Evolutionary conservation across 192 early-diverging fungal genomes (phyloP).

Genomic region (Chytriomyces sp.): DNA sequence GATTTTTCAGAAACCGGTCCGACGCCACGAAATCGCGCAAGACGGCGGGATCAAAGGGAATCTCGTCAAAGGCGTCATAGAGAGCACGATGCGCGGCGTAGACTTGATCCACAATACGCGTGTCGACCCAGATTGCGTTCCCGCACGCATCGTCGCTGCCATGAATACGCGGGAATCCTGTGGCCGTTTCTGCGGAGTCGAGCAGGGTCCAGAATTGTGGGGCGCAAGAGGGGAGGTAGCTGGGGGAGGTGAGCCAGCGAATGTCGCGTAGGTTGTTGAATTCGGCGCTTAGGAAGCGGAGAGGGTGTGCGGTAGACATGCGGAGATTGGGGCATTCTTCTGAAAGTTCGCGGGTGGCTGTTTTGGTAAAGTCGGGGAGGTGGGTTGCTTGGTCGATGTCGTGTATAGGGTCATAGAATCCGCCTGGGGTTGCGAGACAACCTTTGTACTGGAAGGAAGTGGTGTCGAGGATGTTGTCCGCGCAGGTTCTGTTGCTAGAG

Average conservation of each 20-base stretch:
- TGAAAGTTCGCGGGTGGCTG: conserved; percentile 7
- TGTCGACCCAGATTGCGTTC: conserved; percentile 16
- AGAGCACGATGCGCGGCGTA: not conserved
- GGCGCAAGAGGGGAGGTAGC: conserved; percentile 8
- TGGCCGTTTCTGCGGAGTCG: not conserved
- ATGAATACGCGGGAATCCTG: not conserved
- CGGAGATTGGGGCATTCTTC: conserved; percentile 7
- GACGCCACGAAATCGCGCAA: not conserved
- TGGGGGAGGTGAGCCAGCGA: conserved; percentile 10
- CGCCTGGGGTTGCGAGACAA: conserved; percentile 21
- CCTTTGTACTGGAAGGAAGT: conserved; percentile 24
- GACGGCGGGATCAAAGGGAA: not conserved
- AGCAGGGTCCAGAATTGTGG: not conserved
- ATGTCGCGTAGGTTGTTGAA: conserved; percentile 22
- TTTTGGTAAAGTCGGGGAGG: not conserved
- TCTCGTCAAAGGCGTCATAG: conserved; percentile 4
- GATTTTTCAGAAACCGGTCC: not conserved
- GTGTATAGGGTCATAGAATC: conserved; percentile 8
- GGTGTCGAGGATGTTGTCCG: not conserved
- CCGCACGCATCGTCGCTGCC: conserved; percentile 18
- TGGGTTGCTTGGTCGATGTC: not conserved
- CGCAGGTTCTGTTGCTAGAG: not conserved
- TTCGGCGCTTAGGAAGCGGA: not conserved
- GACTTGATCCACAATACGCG: not conserved
- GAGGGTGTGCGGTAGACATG: not conserved